Base-by-base conservation (phyloP, 2,329 filamentous ascomycete species). In the Penicillium vulpinum region DNA sequence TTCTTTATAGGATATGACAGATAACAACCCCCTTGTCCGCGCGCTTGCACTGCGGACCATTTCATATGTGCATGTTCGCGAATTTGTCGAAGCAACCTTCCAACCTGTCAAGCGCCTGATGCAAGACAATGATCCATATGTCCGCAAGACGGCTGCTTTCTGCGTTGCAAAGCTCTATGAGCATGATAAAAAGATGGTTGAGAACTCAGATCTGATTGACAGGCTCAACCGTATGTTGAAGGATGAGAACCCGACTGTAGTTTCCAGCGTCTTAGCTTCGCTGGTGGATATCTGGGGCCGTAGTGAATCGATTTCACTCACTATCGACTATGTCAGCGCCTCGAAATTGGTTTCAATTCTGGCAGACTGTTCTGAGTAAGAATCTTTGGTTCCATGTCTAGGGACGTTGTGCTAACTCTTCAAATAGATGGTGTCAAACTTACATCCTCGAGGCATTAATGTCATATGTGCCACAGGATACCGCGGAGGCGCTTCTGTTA, bases 241-340 rank as follows among this genome's bases (percentile, higher is more conserved):
- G 69, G 94, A 99, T 67, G 93, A 97, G 73, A 99, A 99, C 70
- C 93, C 94, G 0, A 99, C 94, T 0, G 94, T 99, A 3, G 93
- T 99, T 22, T 93, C 94, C 11, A 97, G 92, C 72, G 92, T 95
- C 7, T 77, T 99, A 61, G 93, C 94, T 26, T 84, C 90, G 35
- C 75, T 99, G 69, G 94, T 96, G 85, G 94, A 99, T 75, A 97
- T 99, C 48, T 99, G 94, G 94, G 94, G 97, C 74, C 85, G 93
- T 57, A 97, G 92, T 72, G 93, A 97, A 75, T 91, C 90, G 57
- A 99, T 99, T 75, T 97, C 96, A 73, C 86, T 99, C 61, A 97
- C 94, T 4, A 97, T 99, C 67, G 94, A 99, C 77, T 97, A 99
- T 73, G 86, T 87, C 61, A 99, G 96, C 76, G 94, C 94, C 26